These are phyloP conservation scores for Boletus insuetus DNA, from an alignment of 768 basidiomycete genomes.

Conservation along the genomic window DNA sequence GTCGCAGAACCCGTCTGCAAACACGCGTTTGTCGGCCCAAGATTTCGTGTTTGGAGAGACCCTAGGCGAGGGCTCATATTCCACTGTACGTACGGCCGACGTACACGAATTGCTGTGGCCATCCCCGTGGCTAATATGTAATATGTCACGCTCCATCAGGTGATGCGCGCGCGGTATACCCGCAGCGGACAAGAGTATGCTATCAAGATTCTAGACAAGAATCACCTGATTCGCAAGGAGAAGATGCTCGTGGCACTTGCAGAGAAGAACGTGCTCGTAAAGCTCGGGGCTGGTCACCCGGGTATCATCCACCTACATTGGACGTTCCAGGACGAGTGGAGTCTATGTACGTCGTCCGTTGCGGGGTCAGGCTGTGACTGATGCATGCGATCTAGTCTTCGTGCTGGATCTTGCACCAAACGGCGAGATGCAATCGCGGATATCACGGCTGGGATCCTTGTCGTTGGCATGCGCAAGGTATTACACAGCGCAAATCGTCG, in stretches of 20 bases:
- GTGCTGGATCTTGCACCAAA: constrained; percentile 74
- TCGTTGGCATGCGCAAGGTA: constrained; percentile 72
- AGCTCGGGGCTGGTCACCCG: constrained; percentile 65
- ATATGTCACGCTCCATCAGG: constrained; percentile 37
- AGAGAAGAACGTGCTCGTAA: constrained; percentile 75
- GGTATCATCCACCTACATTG: constrained; percentile 80
- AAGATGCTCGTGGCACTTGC: constrained; percentile 75
- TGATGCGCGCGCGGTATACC: constrained; percentile 51
- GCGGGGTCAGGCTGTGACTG: background rate
- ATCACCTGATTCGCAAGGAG: constrained; percentile 73
- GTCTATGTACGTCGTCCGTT: constrained; percentile 61
- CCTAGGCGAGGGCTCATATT: constrained; percentile 83
- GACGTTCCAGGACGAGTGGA: constrained; percentile 83
- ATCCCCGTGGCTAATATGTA: constrained; percentile 11
- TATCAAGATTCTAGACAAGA: constrained; percentile 82
- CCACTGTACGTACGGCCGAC: constrained; percentile 53
- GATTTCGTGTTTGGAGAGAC: constrained; percentile 74
- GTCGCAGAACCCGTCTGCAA: constrained; percentile 47
- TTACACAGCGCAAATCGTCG: constrained; percentile 88
- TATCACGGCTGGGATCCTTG: constrained; percentile 81
- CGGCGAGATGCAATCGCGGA: constrained; percentile 73
- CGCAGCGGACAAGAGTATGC: constrained; percentile 66
- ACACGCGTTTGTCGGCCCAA: constrained; percentile 44
- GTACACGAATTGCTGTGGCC: background rate
- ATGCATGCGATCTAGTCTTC: constrained; percentile 51